Conservation (phyloP, 352 stramenopile genomes). For the Globisporangium recalcitrans region DNA sequence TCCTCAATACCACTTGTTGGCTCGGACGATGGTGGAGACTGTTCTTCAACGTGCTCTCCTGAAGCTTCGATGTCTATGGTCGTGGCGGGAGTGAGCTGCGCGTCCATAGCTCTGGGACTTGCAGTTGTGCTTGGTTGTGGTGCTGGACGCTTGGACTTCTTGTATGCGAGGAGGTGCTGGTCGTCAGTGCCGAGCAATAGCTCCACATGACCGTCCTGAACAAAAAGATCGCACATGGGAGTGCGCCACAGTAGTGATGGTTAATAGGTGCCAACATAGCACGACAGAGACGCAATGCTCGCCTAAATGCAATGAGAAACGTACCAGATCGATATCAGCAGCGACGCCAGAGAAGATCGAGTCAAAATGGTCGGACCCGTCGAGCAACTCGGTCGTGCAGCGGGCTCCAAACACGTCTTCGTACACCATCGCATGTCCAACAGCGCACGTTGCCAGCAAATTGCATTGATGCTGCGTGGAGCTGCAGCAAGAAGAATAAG, state of each 20-base stretch:
- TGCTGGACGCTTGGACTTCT: slow-evolving; percentile 13
- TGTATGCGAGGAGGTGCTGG: slow-evolving; percentile 54
- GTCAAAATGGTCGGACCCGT: slow-evolving; percentile 52
- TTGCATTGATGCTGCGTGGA: slow-evolving; percentile 27
- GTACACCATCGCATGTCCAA: slow-evolving; percentile 50
- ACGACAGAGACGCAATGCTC: not conserved
- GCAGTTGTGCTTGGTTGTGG: not conserved
- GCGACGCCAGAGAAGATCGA: slow-evolving; percentile 50
- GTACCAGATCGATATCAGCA: slow-evolving; percentile 63
- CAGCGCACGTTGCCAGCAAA: slow-evolving; percentile 54
- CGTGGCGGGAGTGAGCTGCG: not conserved
- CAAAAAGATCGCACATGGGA: not conserved
- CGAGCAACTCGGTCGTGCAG: slow-evolving; percentile 20
- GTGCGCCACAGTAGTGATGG: not conserved
- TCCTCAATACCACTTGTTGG: not conserved
- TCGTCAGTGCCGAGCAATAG: slow-evolving; percentile 60
- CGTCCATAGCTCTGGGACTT: not conserved
- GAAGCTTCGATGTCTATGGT: not conserved
- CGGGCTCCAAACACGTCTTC: slow-evolving; percentile 41
- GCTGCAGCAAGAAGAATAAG: not conserved
- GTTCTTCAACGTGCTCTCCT: not conserved
- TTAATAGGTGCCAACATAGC: not conserved
- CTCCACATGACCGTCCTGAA: slow-evolving; percentile 53
- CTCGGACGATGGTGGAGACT: not conserved
- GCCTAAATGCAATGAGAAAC: not conserved